Evolutionary conservation across 371 early-diverging fungal species (phyloP).

Genomic region (Mortierella sp.): DNA sequence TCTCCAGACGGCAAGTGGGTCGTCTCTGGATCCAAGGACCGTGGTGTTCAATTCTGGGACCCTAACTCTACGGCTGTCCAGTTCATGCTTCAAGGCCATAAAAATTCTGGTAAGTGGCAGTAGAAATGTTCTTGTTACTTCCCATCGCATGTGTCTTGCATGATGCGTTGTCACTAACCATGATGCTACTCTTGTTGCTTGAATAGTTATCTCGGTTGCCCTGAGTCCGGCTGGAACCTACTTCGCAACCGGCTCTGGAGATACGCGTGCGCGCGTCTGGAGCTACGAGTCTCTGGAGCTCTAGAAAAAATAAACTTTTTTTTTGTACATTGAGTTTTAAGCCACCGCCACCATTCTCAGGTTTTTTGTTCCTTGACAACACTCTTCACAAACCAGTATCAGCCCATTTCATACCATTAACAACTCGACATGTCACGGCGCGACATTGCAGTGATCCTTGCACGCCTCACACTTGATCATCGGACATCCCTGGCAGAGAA

Average conservation of each 20-base stretch:
- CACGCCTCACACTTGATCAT: slow-evolving; percentile 49
- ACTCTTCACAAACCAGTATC: neutral
- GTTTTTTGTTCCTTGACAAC: neutral
- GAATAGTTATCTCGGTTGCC: slow-evolving; percentile 92
- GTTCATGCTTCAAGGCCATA: slow-evolving; percentile 97
- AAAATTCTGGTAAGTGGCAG: slow-evolving; percentile 84
- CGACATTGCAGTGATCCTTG: slow-evolving; percentile 44
- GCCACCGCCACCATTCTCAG: slow-evolving; percentile 17
- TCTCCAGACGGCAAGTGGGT: slow-evolving; percentile 95
- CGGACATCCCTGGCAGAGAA: slow-evolving; percentile 52
- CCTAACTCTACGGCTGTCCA: slow-evolving; percentile 82
- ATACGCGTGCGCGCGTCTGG: slow-evolving; percentile 95
- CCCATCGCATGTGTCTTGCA: neutral
- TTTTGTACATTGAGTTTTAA: neutral
- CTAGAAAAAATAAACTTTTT: neutral
- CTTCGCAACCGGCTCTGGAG: slow-evolving; percentile 98
- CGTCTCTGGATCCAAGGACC: slow-evolving; percentile 95
- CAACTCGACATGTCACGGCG: slow-evolving; percentile 45
- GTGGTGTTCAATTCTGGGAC: slow-evolving; percentile 97
- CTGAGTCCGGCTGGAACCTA: slow-evolving; percentile 84
- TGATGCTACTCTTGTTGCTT: no score
- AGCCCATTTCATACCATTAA: neutral
- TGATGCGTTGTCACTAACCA: neutral
- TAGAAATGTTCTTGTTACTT: neutral
- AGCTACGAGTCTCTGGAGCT: slow-evolving; percentile 63